These are phyloP conservation scores for Cercospora canescens DNA, from an alignment of 2,329 filamentous ascomycete genomes.

Conservation along the genomic window DNA sequence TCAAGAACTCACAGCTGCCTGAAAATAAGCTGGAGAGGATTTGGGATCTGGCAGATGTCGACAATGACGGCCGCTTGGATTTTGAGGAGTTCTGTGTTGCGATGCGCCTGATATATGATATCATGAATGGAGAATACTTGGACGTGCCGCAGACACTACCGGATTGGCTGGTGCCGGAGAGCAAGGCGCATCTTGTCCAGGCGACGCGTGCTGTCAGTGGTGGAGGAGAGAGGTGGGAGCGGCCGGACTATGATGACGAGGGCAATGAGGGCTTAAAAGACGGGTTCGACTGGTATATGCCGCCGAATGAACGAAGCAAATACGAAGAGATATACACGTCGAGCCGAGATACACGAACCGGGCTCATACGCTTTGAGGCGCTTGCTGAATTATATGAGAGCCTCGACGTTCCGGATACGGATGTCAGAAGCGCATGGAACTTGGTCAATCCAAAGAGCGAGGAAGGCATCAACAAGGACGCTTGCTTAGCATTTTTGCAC, in stretches of 20 bases:
- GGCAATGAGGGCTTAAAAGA: constrained; percentile 86
- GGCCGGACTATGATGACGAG: constrained; percentile 72
- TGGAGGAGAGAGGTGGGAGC: constrained; percentile 79
- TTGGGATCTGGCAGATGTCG: constrained; percentile 96
- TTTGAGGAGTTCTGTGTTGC: constrained; percentile 99
- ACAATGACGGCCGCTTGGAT: constrained; percentile 95
- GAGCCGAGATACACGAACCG: constrained; percentile 76
- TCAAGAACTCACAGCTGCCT: constrained; percentile 71
- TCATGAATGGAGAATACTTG: constrained; percentile 90
- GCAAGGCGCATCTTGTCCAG: constrained; percentile 86
- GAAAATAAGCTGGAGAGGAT: constrained; percentile 91
- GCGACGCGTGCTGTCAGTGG: constrained; percentile 77
- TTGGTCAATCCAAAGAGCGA: constrained; percentile 89
- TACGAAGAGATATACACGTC: constrained; percentile 98
- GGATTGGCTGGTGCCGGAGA: constrained; percentile 96
- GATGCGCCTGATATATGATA: constrained; percentile 96
- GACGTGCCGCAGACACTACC: constrained; percentile 85
- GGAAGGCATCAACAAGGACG: constrained; percentile 88
- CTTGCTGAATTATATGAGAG: constrained; percentile 83
- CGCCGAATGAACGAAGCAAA: constrained; percentile 82
- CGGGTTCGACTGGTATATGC: constrained; percentile 99
- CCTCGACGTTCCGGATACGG: constrained; percentile 70
- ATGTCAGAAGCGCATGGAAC: constrained; percentile 93
- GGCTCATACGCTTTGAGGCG: constrained; percentile 71
- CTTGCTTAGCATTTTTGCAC: constrained; percentile 89